These are phyloP conservation scores for Coniochaeta sp. DNA, from an alignment of 2,329 filamentous ascomycete genomes.

Conservation along the genomic window DNA sequence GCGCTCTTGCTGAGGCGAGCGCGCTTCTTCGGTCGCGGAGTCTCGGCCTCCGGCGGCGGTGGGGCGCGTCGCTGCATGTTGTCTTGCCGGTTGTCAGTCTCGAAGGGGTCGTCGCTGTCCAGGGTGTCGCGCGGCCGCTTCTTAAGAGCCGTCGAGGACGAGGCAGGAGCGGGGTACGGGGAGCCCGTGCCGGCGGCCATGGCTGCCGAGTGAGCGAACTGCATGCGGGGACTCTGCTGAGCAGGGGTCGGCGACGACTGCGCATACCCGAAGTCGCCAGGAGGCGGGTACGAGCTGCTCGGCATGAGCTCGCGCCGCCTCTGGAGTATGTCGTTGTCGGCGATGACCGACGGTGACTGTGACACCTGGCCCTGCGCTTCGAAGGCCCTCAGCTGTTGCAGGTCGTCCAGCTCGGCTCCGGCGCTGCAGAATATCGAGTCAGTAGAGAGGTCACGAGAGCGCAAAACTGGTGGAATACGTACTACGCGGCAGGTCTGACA, in stretches of 20 bases:
- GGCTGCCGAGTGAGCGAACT: neutral
- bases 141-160: neutral
- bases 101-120: conserved; percentile 12
- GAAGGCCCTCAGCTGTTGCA: neutral
- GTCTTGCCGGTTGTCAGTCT: conserved; percentile 10
- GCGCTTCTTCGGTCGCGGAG: conserved; percentile 2
- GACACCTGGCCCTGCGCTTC: neutral
- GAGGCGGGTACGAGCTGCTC: neutral
- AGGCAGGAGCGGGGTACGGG: neutral
- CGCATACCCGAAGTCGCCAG: neutral
- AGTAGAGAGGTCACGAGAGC: neutral
- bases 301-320: neutral
- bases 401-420: neutral
- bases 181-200: neutral
- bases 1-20: neutral
- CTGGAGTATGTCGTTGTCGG: neutral
- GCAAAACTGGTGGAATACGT: neutral
- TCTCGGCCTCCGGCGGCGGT: neutral
- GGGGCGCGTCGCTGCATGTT: conserved; percentile 10
- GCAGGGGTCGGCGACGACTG: neutral
- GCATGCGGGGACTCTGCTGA: neutral
- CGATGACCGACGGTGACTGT: neutral
- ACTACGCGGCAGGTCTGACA: neutral
- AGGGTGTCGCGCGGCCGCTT: conserved; percentile 7
- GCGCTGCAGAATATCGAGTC: neutral